Conservation (phyloP, 768 basidiomycete species). For the Sarcomyxa edulis region DNA sequence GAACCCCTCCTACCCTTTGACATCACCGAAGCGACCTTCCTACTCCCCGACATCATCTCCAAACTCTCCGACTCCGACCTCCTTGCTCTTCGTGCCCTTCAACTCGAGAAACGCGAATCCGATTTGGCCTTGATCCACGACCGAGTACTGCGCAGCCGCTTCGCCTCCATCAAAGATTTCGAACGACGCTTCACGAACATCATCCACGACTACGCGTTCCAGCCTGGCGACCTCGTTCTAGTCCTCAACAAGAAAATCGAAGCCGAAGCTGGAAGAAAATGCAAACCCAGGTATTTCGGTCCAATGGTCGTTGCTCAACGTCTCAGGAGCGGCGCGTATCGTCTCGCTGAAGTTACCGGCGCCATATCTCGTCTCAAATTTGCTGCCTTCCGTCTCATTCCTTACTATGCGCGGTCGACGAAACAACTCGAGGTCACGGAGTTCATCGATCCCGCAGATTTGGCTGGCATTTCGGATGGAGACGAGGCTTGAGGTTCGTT, state of each 20-base stretch:
- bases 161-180: conserved; percentile 17
- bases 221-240: conserved; percentile 26
- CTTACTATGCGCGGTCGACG: neutral
- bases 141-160: neutral
- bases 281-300: conserved; percentile 4
- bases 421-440: too few relatives aligned
- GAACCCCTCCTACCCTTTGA: conserved; percentile 22
- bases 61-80: conserved; percentile 9
- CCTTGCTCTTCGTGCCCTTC: conserved; percentile 7
- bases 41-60: conserved; percentile 3
- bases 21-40: conserved; percentile 15
- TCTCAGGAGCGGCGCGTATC: conserved; percentile 2
- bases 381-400: conserved; percentile 6
- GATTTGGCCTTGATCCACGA: conserved; percentile 9
- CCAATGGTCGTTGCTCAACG: conserved; percentile 1
- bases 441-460: too few relatives aligned
- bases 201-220: conserved; percentile 18
- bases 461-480: too few relatives aligned
- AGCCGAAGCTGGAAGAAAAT: neutral
- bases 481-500: too few relatives aligned
- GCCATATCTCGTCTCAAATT: neutral
- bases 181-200: conserved; percentile 12
- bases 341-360: conserved; percentile 4
- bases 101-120: conserved; percentile 12
- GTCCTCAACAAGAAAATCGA: conserved; percentile 20